Conservation (phyloP, 169 alveolate genomes). For the Cryptosporidium muris region DNA sequence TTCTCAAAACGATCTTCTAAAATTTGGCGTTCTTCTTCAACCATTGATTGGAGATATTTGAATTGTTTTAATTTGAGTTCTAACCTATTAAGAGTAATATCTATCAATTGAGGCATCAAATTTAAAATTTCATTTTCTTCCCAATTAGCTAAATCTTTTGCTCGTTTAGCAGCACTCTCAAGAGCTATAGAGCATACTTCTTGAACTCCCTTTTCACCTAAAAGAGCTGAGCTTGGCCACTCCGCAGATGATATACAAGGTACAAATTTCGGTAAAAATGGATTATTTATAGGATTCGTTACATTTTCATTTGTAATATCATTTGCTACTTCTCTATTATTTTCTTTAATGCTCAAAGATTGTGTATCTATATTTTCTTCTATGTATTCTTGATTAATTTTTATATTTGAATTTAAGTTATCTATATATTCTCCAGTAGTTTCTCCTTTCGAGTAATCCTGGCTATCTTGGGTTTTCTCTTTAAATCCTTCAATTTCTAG, state of each 20-base stretch:
- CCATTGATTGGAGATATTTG: conserved; percentile 62
- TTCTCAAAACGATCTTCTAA: conserved; percentile 41
- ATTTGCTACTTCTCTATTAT: background rate
- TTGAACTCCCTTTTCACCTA: conserved; percentile 62
- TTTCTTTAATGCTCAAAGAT: background rate
- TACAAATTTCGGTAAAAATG: conserved; percentile 29
- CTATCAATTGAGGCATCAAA: conserved; percentile 48
- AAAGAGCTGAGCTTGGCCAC: conserved; percentile 66
- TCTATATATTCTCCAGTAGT: background rate
- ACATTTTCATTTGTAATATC: background rate
- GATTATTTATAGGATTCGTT: background rate
- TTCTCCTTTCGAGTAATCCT: background rate
- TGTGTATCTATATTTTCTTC: background rate
- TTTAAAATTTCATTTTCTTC: conserved; percentile 34
- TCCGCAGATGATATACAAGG: conserved; percentile 56
- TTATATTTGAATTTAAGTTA: background rate
- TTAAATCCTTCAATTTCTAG: conserved; percentile 66
- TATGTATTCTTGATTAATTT: too few species aligned
- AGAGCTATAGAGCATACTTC: conserved; percentile 65
- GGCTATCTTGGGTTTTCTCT: background rate
- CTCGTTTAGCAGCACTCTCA: conserved; percentile 59
- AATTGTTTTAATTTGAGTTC: conserved; percentile 48
- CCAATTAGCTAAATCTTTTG: conserved; percentile 56
- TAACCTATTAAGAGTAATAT: conserved; percentile 35
- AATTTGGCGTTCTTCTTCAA: conserved; percentile 44